Base-by-base conservation (phyloP, 768 basidiomycete species). In the Gautieria morchelliformis region DNA sequence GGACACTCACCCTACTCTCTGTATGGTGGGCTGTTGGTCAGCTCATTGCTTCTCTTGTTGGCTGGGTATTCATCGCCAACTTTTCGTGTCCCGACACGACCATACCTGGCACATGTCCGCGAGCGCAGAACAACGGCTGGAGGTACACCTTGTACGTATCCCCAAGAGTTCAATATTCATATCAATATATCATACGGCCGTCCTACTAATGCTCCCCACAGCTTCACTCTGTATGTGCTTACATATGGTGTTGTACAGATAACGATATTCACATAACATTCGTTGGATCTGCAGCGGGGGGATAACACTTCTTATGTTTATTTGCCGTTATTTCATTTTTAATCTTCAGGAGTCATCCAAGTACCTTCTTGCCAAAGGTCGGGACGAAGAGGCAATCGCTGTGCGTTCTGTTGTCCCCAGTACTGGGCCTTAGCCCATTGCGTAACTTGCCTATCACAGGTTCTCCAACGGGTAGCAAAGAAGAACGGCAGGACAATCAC, bases 301-400 rank as follows among this genome's bases (percentile, higher is more conserved):
- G 20, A 59, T 82, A 51, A 82, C 80, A 0, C 68, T 83, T 33
- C 8, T 78, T 46, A 74, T 80, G 66, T 84, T 81, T 67, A 64
- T 80, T 58, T 60, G 74, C 54, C 81, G 83, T 30, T 82, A 76
- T 68, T 65, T 80, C 54, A 68, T 83, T 24, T 83, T 85, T 60
- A 76, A 75, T 59, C 70, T 84, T 53, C 77, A 81, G 62, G 83
- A 84, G 63, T 80, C 80, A 0, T 77, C 83, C 9, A 84, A 84
- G 62, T 85, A 77, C 66, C 74, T 83, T 20, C 69, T 83, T 22
- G 75, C 74, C 5, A 76, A 79, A 62, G 80, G 81, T 24, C 75
- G 75, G 42, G 82, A 85, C 61, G 71, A 72, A 49, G 79, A 83
- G 46, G 81, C 81, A 6, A 70, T 84, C 49, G 67, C 70, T 60